Evolutionary conservation across 306 rosid species (phyloP).

Genomic region (Lupinus albus): DNA sequence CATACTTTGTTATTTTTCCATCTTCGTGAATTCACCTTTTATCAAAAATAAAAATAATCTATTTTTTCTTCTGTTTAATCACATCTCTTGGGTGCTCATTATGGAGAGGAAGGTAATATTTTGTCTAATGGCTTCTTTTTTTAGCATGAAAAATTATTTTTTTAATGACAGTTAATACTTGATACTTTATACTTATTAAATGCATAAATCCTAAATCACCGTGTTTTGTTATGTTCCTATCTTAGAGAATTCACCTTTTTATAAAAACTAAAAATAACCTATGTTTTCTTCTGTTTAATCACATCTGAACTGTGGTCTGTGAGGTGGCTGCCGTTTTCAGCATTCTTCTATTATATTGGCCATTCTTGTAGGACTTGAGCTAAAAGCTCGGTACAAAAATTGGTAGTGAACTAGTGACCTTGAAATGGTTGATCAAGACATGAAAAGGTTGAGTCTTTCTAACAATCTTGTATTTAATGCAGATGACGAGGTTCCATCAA

Average conservation of each 20-base stretch:
- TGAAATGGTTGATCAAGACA: slow-evolving; percentile 8
- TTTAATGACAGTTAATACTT: neutral
- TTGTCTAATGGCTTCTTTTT: slow-evolving; percentile 12
- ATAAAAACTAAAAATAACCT: neutral
- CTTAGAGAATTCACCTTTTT: neutral
- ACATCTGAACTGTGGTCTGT: neutral
- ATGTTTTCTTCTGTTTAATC: slow-evolving; percentile 6
- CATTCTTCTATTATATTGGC: slow-evolving; percentile 6
- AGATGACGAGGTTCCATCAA: slow-evolving; percentile 79
- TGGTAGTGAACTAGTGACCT: too few species aligned
- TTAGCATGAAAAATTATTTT: neutral
- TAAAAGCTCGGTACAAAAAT: neutral
- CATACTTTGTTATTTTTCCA: slow-evolving; percentile 10
- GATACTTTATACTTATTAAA: neutral
- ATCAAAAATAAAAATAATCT: neutral
- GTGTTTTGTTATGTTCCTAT: slow-evolving; percentile 8
- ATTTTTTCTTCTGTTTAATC: slow-evolving; percentile 6
- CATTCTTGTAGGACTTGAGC: neutral
- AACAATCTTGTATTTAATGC: slow-evolving; percentile 38
- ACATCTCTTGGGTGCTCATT: slow-evolving; percentile 77
- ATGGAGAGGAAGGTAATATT: slow-evolving; percentile 82
- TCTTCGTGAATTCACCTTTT: neutral
- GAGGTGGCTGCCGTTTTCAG: neutral
- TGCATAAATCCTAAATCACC: neutral
- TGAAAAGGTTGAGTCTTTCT: slow-evolving; percentile 29